Evolutionary conservation across 306 rosid genomes (phyloP), one percentile per base, ranked within the genome.

Genomic region (Inga leiocalycina): DNA sequence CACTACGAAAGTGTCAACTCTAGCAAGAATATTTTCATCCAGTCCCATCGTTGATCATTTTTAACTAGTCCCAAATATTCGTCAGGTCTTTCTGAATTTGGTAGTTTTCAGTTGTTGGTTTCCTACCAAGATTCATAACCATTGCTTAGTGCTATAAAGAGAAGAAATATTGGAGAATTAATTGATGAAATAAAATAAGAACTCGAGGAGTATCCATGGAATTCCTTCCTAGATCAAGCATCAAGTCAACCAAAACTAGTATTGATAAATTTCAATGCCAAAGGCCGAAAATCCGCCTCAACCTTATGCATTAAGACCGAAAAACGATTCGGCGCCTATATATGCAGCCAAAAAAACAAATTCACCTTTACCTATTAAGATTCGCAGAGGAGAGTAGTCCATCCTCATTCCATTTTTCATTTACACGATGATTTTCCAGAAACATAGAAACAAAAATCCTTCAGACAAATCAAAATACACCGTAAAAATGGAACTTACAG

Each of bases 401-500:
- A 70, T 68, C 74, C 24, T 19, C 79, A 35, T 54, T 30, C 22
- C 37, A 49, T 52, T 8, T 49, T 74, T 14, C 12, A 10, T 48
- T 51, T 9, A 27, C 15, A 5, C 16, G 16, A 11, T 24, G n/a
- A 46, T 48, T 14, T 6, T 10, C 59, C 41, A 27, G 59, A 48
- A 48, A 3, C 37, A 73, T 0, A 7, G 30, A 77, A 13, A 59
- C 41, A 13, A 37, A 41, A 43, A 77, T 15, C 32, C 8, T 34
- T 16, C 9, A n/a, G 10, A 62, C 44, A 67, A 22, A 24, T 59
- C 61, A 77, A n/a, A 27, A 37, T 13, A 59, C 41, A 37, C 8
- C 17, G 10, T 12, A 22, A 43, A 17, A 77, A 66, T 5, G 51
- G 10, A 77, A 83, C 99, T 78, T 80, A 97, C 99, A 6, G 99